Evolutionary conservation across 1,284 basidiomycete species (phyloP).

Genomic region (Macrocystidia cucumis): DNA sequence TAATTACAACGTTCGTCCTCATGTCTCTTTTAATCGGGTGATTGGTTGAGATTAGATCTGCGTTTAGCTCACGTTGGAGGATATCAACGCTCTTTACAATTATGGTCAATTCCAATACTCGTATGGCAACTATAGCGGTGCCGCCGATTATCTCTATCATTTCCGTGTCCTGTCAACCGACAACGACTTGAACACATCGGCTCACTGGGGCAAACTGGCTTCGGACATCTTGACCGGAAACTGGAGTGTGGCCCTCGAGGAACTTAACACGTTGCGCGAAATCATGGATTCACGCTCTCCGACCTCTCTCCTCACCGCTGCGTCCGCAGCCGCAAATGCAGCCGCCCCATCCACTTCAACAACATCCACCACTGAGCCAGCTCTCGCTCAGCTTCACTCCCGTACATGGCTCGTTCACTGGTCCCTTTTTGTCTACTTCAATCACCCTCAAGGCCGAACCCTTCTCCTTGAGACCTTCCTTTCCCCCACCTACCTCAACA

Average conservation of each 20-base stretch:
- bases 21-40: background rate
- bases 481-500: conserved; percentile 93
- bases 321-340: conserved; percentile 46
- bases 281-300: conserved; percentile 77
- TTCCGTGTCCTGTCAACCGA: conserved; percentile 97
- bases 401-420: conserved; percentile 97
- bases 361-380: conserved; percentile 30
- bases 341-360: conserved; percentile 26
- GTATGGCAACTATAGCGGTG: conserved; percentile 92
- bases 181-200: conserved; percentile 85
- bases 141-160: conserved; percentile 95
- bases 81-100: conserved; percentile 95
- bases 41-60: conserved; percentile 6
- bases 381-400: conserved; percentile 84
- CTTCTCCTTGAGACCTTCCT: conserved; percentile 96
- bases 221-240: conserved; percentile 93
- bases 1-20: conserved; percentile 73
- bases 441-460: conserved; percentile 89
- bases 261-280: conserved; percentile 91
- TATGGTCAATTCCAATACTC: conserved; percentile 99
- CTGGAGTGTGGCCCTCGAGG: conserved; percentile 91
- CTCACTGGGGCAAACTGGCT: conserved; percentile 97
- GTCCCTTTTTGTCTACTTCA: conserved; percentile 98
- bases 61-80: conserved; percentile 79
- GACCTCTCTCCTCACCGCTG: conserved; percentile 36